Conservation (phyloP, 495 filamentous ascomycete genomes). For the Talaromyces thailandensis region DNA sequence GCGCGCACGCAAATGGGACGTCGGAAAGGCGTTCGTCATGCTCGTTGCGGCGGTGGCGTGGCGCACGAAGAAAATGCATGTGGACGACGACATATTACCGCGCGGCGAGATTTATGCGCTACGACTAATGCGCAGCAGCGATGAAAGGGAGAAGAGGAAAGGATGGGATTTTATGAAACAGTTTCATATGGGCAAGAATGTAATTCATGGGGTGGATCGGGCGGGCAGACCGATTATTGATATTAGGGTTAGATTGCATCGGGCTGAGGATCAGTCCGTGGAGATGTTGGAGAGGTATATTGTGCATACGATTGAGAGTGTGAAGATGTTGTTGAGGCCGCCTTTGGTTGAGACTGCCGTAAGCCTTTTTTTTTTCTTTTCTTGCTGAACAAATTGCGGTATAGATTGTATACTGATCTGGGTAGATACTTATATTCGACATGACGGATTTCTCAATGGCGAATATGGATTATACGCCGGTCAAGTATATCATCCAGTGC, state of each 20-base stretch:
- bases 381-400: neutral
- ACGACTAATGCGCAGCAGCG: slow-evolving; percentile 42
- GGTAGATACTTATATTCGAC: slow-evolving; percentile 75
- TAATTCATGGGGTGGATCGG: slow-evolving; percentile 77
- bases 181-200: slow-evolving; percentile 83
- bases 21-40: slow-evolving; percentile 84
- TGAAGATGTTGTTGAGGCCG: slow-evolving; percentile 60
- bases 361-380: slow-evolving; percentile 26
- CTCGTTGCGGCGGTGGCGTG: slow-evolving; percentile 83
- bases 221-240: slow-evolving; percentile 75
- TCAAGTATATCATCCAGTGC: slow-evolving; percentile 95
- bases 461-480: slow-evolving; percentile 78
- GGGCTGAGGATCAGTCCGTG: slow-evolving; percentile 77
- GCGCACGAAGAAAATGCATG: slow-evolving; percentile 68
- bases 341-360: slow-evolving; percentile 82
- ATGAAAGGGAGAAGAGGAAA: slow-evolving; percentile 45
- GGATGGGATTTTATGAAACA: slow-evolving; percentile 76
- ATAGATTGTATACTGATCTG: slow-evolving; percentile 9
- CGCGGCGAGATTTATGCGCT: slow-evolving; percentile 63
- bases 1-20: slow-evolving; percentile 89
- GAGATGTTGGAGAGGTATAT: slow-evolving; percentile 75
- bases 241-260: slow-evolving; percentile 71
- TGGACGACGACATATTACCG: slow-evolving; percentile 72
- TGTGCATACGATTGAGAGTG: slow-evolving; percentile 87
- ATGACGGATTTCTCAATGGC: slow-evolving; percentile 78